These are phyloP conservation scores for Macrolepiota albuminosa DNA, from an alignment of 768 basidiomycete species.

Conservation along the genomic window DNA sequence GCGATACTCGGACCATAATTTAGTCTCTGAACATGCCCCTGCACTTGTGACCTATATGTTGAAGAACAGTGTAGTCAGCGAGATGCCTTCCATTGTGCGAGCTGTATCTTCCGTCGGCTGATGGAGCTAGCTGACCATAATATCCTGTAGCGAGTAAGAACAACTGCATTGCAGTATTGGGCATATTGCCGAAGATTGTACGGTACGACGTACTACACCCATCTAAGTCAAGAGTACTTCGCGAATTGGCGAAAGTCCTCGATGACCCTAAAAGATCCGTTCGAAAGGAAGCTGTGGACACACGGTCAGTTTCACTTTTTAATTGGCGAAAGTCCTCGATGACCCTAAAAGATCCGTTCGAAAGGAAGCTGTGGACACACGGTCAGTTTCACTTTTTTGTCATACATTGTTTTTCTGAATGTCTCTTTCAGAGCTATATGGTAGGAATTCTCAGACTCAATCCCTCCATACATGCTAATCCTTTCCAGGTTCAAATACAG, in stretches of 20 bases:
- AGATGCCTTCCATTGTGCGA: conserved; percentile 55
- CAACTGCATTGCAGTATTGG: conserved; percentile 72
- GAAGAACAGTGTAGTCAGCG: conserved; percentile 47
- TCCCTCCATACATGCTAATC: conserved; percentile 13
- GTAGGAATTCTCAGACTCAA: conserved; percentile 23
- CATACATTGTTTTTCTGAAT: neutral
- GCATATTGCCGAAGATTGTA: conserved; percentile 66
- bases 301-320: conserved; percentile 34
- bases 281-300: conserved; percentile 85
- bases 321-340: conserved; percentile 73
- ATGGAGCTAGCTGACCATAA: neutral
- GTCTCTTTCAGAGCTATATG: conserved; percentile 38
- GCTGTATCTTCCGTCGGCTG: neutral
- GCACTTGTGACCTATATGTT: conserved; percentile 72
- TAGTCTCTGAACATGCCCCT: conserved; percentile 64
- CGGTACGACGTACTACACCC: conserved; percentile 84
- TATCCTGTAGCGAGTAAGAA: conserved; percentile 60
- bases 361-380: conserved; percentile 83
- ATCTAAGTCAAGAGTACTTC: conserved; percentile 66
- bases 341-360: conserved; percentile 86
- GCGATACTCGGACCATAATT: conserved; percentile 42
- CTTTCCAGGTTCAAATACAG: conserved; percentile 53
- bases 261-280: conserved; percentile 90
- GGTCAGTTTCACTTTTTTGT: conserved; percentile 23
- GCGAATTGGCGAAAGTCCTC: conserved; percentile 66